Conservation (phyloP, 2,329 filamentous ascomycete species). For the Sporothrix variecibatus region DNA sequence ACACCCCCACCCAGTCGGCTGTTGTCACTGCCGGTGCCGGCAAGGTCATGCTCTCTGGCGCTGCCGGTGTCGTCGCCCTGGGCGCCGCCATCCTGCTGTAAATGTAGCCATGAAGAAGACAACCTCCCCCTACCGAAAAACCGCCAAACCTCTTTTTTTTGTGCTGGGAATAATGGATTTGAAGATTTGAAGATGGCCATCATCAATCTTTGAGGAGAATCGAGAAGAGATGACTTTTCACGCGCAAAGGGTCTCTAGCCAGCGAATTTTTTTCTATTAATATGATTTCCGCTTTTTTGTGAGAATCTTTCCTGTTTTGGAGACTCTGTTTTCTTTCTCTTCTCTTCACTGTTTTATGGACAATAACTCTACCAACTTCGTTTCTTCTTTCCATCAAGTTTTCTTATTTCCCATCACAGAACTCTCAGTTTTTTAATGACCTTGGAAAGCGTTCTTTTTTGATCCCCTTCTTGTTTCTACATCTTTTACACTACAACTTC, state of each 20-base stretch:
- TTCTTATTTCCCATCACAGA: slow-evolving; percentile 16
- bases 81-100: slow-evolving; percentile 62
- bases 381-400: slow-evolving; percentile 13
- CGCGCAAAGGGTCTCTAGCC: slow-evolving; percentile 18
- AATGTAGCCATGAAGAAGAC: slow-evolving; percentile 39
- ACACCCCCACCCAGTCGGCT: slow-evolving; percentile 45
- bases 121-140: neutral
- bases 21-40: slow-evolving; percentile 57
- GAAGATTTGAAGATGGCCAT: slow-evolving; percentile 11
- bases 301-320: slow-evolving; percentile 16
- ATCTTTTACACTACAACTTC: neutral
- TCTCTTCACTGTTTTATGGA: neutral
- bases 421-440: slow-evolving; percentile 16
- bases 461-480: neutral
- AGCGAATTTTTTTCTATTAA: slow-evolving; percentile 33
- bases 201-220: neutral
- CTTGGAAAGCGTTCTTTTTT: slow-evolving; percentile 13
- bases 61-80: slow-evolving; percentile 61
- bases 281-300: slow-evolving; percentile 37
- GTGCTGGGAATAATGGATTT: slow-evolving; percentile 26
- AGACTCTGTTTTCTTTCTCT: neutral
- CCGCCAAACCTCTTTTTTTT: slow-evolving; percentile 18
- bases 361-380: slow-evolving; percentile 14
- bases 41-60: slow-evolving; percentile 61
- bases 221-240: slow-evolving; percentile 5